Evolutionary conservation across 768 basidiomycete genomes (phyloP), one percentile per base, ranked within the genome.

Genomic region (Amanita phalloides): DNA sequence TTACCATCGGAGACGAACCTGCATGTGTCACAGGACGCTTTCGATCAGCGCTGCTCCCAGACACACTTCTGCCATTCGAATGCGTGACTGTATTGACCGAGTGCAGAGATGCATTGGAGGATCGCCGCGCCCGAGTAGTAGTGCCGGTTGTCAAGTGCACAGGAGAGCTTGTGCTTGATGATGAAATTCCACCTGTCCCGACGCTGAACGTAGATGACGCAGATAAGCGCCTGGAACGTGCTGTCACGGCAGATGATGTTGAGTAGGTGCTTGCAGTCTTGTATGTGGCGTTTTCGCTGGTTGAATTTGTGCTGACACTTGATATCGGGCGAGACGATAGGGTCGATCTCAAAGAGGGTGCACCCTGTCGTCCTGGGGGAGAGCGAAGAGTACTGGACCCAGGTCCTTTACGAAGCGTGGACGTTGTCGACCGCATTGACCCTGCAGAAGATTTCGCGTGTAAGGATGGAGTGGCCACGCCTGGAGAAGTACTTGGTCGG

Each of bases 341-440:
- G 6, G 48, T 13, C 9, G 48, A 49, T 38, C 30, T 49, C 3
- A 32, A 5, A 33, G 46, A 9, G 39, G 33, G 20, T 14, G 49
- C 23, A 35, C 28, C 21, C 14, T 43, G 50, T 7, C 43, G 25
- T 8, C 36, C 41, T 17, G 41, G 25, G 6, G 39, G 14, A 23
- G 50, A 23, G 42, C 50, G 42, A n/a, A 44, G 42, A n/a, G 50
- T 44, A 45, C 42, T 33, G 17, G 50, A n/a, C 4, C 50, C 53
- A 2, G 57, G 54, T 30, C 59, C 54, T 48, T 62, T 65, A 8
- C 64, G 62, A 26, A 67, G 58, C 1, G 66, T 68, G 17, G 67
- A 68, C 2, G 62, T 57, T 7, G 60, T 61, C 2, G 68, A 68
- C 30, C 66, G 63, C 32, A 68, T 55, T 6, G 72, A 72, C 1